Evolutionary conservation across 1,284 basidiomycete genomes (phyloP).

Genomic region (Ceratobasidium sp.): DNA sequence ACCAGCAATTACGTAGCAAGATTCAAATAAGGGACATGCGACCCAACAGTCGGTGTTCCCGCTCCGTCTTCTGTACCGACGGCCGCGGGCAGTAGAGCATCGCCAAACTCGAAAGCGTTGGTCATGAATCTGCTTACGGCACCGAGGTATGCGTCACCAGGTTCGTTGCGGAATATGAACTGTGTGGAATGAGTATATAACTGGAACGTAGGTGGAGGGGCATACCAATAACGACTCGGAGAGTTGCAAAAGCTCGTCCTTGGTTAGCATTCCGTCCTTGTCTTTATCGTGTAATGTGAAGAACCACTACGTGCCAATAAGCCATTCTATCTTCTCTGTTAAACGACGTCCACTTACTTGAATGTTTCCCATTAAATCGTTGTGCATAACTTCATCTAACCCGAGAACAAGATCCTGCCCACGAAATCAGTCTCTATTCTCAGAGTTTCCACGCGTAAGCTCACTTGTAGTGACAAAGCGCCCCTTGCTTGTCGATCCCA

Average conservation of each 20-base stretch:
- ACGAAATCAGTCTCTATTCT: conserved; percentile 5
- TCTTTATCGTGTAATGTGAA: conserved; percentile 97
- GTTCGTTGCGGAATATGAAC: conserved; percentile 98
- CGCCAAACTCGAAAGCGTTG: conserved; percentile 96
- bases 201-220: conserved; percentile 34
- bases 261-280: conserved; percentile 91
- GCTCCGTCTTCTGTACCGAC: conserved; percentile 59
- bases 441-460: conserved; percentile 48
- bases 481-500: conserved; percentile 89
- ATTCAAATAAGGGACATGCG: conserved; percentile 89
- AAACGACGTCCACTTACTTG: conserved; percentile 54
- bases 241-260: conserved; percentile 74
- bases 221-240: conserved; percentile 93
- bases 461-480: conserved; percentile 86
- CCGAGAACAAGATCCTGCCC: conserved; percentile 89
- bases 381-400: conserved; percentile 93
- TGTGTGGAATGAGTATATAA: conserved; percentile 56
- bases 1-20: conserved; percentile 75
- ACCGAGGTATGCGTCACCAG: conserved; percentile 96
- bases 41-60: conserved; percentile 61
- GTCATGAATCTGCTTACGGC: conserved; percentile 97
- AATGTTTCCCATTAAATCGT: conserved; percentile 97
- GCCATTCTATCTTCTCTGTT: background rate
- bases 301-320: conserved; percentile 79
- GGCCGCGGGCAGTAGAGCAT: conserved; percentile 73